These are phyloP conservation scores for Boletus fagicola DNA, from an alignment of 768 basidiomycete genomes.

Conservation along the genomic window DNA sequence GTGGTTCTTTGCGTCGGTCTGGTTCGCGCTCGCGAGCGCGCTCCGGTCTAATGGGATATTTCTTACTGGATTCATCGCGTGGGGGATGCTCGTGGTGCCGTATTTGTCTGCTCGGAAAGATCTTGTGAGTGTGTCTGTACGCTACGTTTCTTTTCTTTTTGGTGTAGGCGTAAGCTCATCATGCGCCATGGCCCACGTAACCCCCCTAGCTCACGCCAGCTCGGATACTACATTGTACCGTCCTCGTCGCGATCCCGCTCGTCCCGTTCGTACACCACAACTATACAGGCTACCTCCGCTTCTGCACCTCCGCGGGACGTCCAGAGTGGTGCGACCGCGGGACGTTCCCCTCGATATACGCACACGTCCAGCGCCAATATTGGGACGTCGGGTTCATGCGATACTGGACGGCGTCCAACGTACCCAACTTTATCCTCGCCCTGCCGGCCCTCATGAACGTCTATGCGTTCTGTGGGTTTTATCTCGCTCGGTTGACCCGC, in stretches of 20 bases:
- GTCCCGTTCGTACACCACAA: conserved; percentile 76
- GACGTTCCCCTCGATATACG: conserved; percentile 69
- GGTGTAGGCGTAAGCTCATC: not conserved
- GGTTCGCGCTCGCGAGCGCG: conserved; percentile 58
- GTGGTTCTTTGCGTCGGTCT: conserved; percentile 56
- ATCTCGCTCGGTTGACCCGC: conserved; percentile 14
- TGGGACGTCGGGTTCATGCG: conserved; percentile 85
- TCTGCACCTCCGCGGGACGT: conserved; percentile 47
- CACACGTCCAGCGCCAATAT: conserved; percentile 77
- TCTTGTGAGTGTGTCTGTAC: conserved; percentile 17
- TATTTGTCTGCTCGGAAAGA: conserved; percentile 39
- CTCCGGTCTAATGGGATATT: conserved; percentile 82
- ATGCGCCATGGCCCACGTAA: not conserved
- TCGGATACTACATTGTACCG: conserved; percentile 35
- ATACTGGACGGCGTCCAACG: conserved; percentile 81
- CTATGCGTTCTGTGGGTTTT: conserved; percentile 31
- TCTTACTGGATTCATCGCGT: conserved; percentile 73
- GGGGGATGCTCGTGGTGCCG: conserved; percentile 65
- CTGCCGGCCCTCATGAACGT: conserved; percentile 63
- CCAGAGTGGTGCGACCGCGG: conserved; percentile 61
- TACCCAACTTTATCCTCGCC: conserved; percentile 86
- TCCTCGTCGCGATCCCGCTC: conserved; percentile 48
- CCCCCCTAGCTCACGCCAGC: conserved; percentile 34
- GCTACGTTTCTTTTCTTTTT: not conserved
- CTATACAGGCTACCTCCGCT: conserved; percentile 56